phyloP scores from a whole-genome alignment of 805 yeast species.

The Starmerella stigmatis region DNA sequence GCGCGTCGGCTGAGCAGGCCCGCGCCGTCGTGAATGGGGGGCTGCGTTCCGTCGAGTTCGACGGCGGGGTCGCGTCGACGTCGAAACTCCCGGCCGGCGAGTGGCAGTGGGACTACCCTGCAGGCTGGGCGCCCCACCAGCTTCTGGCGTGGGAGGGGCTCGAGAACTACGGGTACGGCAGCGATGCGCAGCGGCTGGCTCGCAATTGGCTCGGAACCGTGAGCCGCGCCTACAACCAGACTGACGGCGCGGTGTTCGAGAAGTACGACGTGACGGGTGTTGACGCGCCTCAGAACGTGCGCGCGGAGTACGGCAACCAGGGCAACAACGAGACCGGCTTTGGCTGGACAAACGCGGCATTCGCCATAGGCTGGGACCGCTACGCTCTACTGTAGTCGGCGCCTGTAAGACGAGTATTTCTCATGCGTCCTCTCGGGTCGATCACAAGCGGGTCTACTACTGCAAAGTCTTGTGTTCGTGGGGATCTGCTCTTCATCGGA shows the following conservation, averaged over 20 bases:
- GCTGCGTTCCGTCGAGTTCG: conserved; percentile 61
- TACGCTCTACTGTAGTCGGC: background rate
- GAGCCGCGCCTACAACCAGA: conserved; percentile 71
- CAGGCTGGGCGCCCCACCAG: conserved; percentile 98
- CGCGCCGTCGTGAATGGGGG: conserved; percentile 44
- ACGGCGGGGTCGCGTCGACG: conserved; percentile 86
- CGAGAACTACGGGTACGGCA: conserved; percentile 54
- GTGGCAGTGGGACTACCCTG: conserved; percentile 97
- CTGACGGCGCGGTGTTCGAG: conserved; percentile 89
- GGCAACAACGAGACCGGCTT: conserved; percentile 96
- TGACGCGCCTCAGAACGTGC: conserved; percentile 79
- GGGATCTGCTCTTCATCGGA: too few relatives aligned
- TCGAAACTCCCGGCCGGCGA: conserved; percentile 58
- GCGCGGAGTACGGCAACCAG: conserved; percentile 95
- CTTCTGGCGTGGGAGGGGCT: conserved; percentile 88
- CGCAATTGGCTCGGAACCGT: conserved; percentile 86
- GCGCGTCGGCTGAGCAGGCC: conserved; percentile 62
- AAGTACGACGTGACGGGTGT: conserved; percentile 82
- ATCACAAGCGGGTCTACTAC: too few relatives aligned
- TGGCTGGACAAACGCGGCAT: conserved; percentile 96
- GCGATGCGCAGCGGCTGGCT: conserved; percentile 57
- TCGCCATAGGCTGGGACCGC: conserved; percentile 25
- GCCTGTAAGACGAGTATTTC: too few relatives aligned
- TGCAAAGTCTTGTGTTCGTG: too few relatives aligned
- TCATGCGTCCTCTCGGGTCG: too few relatives aligned